Base-by-base conservation (phyloP, 2,329 filamentous ascomycete species). In the Fusarium gaditjirri region DNA sequence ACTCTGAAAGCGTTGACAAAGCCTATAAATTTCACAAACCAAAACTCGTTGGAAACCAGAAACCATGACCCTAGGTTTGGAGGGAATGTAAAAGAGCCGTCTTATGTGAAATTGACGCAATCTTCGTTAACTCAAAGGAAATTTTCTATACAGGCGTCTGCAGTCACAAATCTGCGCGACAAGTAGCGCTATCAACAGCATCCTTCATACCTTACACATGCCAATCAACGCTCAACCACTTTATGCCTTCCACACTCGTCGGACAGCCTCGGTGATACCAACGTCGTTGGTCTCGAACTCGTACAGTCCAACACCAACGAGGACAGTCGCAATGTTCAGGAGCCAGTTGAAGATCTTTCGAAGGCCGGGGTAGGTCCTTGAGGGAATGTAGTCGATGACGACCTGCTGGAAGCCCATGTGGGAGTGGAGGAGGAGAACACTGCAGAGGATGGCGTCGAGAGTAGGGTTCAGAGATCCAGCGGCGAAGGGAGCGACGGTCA, bases 201-300 rank as follows among this genome's bases (percentile, higher is more conserved):
- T 62, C 44, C 65, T 50, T 57, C 68, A 70, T 69, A 60, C 50
- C 31, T 50, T 50, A 58, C 44, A 56, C 52, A 38, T 42, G 38
- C 52, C 52, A 60, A 47, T 46, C 25, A 56, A 38, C 36, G n/a
- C 42, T 58, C 19, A 33, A 21, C 17, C 36, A 27, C 16, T n/a
- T 58, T 59, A 94, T 78, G 96, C 95, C 79, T 88, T 93, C 96
- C 96, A 99, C 71, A 98, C 86, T 80, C 93, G 90, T 88, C 93
- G 94, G 75, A 98, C 87, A 36, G 91, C 92, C 87, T 97, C 95
- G 13, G 94, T 97, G 67, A 99, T 83, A 74, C 96, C 96, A 57
- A 99, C 94, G 76, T 99, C 96, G 80, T 98, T 98, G 36, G 96
- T 99, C 91, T 99, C 96, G 78, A 98, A 98, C 84, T 98, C 95